Evolutionary conservation across 257 asterid species (phyloP).

Genomic region (Echites panduratus): DNA sequence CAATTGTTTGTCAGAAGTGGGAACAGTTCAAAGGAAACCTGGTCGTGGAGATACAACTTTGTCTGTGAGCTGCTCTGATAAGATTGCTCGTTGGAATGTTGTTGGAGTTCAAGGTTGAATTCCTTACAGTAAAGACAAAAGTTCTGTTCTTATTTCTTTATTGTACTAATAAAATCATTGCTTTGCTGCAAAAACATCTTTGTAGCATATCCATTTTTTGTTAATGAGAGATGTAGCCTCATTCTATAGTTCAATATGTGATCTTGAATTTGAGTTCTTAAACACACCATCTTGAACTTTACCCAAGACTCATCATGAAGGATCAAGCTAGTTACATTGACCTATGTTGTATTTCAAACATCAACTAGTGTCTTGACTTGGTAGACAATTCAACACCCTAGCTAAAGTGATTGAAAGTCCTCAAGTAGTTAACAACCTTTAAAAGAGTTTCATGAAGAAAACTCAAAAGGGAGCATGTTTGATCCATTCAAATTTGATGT

Average conservation of each 20-base stretch:
- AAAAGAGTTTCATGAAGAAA: too few relatives aligned
- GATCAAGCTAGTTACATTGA: too few relatives aligned
- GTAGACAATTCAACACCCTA: too few relatives aligned
- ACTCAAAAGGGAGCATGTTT: too few relatives aligned
- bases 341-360: too few relatives aligned
- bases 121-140: neutral
- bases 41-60: constrained; percentile 95
- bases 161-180: neutral
- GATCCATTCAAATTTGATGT: too few relatives aligned
- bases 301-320: too few relatives aligned
- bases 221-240: neutral
- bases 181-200: neutral
- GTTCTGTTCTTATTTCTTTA: neutral
- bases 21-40: constrained; percentile 88
- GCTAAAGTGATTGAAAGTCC: too few relatives aligned
- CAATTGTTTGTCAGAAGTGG: constrained; percentile 28
- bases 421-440: too few relatives aligned
- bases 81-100: constrained; percentile 93
- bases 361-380: too few relatives aligned
- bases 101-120: constrained; percentile 90
- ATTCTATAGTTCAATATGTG: neutral
- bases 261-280: too few relatives aligned
- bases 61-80: constrained; percentile 97
- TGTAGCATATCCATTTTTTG: neutral
- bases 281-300: too few relatives aligned